Evolutionary conservation across 2,329 filamentous ascomycete species (phyloP).

Genomic region (Orbilia ellipsospora): DNA sequence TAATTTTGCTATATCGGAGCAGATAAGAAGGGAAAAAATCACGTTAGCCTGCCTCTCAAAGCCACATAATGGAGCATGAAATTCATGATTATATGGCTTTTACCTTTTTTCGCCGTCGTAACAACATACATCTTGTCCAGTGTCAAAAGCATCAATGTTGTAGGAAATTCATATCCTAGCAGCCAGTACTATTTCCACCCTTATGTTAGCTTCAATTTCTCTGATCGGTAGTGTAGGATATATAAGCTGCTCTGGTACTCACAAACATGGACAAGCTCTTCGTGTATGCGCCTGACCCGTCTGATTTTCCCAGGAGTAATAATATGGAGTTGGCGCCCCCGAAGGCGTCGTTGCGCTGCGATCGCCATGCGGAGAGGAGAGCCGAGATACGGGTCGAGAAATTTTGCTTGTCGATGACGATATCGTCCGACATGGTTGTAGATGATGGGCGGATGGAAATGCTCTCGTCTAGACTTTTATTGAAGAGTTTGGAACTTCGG

Average conservation of each 20-base stretch:
- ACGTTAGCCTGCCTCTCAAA: neutral
- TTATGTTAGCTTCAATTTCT: too few species aligned
- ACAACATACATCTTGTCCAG: constrained; percentile 88
- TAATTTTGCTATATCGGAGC: constrained; percentile 77
- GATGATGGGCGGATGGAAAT: neutral
- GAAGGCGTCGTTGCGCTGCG: constrained; percentile 89
- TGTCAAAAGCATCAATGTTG: constrained; percentile 92
- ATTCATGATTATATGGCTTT: constrained; percentile 7
- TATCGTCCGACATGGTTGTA: constrained; percentile 75
- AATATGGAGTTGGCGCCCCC: constrained; percentile 86
- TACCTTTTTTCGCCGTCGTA: constrained; percentile 97
- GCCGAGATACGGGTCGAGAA: constrained; percentile 94
- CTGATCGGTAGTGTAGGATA: too few species aligned
- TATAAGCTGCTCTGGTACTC: constrained; percentile 62
- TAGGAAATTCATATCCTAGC: constrained; percentile 97
- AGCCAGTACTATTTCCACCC: constrained; percentile 82
- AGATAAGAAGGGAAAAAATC: constrained; percentile 58
- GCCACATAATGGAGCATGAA: neutral
- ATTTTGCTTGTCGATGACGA: constrained; percentile 91
- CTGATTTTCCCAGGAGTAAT: constrained; percentile 93
- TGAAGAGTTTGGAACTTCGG: neutral
- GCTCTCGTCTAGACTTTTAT: constrained; percentile 3
- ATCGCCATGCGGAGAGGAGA: constrained; percentile 92
- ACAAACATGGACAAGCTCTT: constrained; percentile 98
- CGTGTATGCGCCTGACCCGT: constrained; percentile 80